Percentiles rank a stretch among this genome's conserved stretches.
phyloP scores from a whole-genome alignment of 805 yeast species.

The Kodamaea neixiangensis region DNA sequence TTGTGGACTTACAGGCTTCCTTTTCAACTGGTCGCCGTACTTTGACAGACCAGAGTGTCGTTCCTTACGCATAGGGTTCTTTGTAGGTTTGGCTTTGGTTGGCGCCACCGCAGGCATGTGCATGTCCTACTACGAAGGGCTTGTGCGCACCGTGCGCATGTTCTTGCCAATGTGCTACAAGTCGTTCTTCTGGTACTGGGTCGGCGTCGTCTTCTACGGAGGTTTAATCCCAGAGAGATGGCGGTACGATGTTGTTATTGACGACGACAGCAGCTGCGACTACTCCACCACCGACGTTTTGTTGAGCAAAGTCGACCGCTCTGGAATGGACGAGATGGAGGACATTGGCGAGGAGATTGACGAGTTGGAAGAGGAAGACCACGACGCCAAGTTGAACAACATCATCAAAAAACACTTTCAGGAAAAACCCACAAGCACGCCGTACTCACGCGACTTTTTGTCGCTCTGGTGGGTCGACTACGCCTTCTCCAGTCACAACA shows the following conservation, averaged over 20 bases:
- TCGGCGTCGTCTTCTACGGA: slow-evolving; percentile 88
- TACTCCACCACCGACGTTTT: slow-evolving; percentile 33
- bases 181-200: slow-evolving; percentile 71
- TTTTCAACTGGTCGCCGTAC: slow-evolving; percentile 87
- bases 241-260: slow-evolving; percentile 66
- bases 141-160: slow-evolving; percentile 50
- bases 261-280: slow-evolving; percentile 33
- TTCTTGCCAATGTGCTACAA: slow-evolving; percentile 68
- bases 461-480: slow-evolving; percentile 88
- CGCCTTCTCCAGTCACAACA: slow-evolving; percentile 74
- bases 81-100: slow-evolving; percentile 71
- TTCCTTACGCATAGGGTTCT: slow-evolving; percentile 76
- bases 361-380: slow-evolving; percentile 12
- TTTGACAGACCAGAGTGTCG: slow-evolving; percentile 89
- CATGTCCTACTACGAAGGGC: slow-evolving; percentile 57
- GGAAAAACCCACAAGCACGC: slow-evolving; percentile 31
- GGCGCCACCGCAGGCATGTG: slow-evolving; percentile 70
- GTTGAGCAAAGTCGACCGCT: slow-evolving; percentile 33
- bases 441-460: slow-evolving; percentile 40
- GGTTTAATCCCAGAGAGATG: slow-evolving; percentile 87
- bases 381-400: slow-evolving; percentile 25
- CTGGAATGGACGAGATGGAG: slow-evolving; percentile 41
- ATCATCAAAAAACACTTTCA: slow-evolving; percentile 42
- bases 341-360: slow-evolving; percentile 31
- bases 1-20: slow-evolving; percentile 72